A percentile compares a stretch with the other conserved stretches of the same genome.
Evolutionary conservation across 495 filamentous ascomycete species (phyloP).

Genomic region (Tuber magnatum): DNA sequence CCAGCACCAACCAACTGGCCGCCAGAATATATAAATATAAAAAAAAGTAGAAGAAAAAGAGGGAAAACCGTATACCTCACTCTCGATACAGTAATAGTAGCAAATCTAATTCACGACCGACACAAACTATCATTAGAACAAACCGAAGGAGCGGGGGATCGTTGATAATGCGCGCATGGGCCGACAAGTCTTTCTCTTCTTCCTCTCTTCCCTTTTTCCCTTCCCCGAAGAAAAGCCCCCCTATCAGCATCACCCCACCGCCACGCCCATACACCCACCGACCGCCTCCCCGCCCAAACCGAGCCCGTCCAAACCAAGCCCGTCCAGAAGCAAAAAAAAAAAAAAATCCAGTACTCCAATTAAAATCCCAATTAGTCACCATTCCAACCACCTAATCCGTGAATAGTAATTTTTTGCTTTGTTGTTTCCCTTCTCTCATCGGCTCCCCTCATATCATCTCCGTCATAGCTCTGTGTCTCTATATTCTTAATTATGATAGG

Average conservation of each 20-base stretch:
- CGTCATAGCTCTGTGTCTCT: constrained; percentile 26
- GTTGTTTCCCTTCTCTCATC: constrained; percentile 10
- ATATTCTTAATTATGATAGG: constrained; percentile 51
- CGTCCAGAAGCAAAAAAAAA: constrained; percentile 12
- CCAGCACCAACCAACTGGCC: background rate
- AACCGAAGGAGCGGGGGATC: background rate
- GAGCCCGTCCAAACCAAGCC: background rate
- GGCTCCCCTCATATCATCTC: constrained; percentile 14
- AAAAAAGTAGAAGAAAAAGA: background rate
- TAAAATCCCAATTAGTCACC: constrained; percentile 3
- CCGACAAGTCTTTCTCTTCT: background rate
- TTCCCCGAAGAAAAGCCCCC: background rate
- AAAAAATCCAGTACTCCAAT: constrained; percentile 25
- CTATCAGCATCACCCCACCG: background rate
- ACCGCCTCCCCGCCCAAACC: background rate
- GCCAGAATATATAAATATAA: background rate
- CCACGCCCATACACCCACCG: background rate
- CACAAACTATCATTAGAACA: background rate
- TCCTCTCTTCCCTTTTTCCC: background rate
- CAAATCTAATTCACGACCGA: background rate
- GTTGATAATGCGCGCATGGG: background rate
- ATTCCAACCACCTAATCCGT: constrained; percentile 5
- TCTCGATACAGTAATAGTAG: background rate
- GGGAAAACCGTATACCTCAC: background rate
- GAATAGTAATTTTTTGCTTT: constrained; percentile 31